phyloP scores from a whole-genome alignment of 768 basidiomycete species.

The Pulveroboletus sp. region DNA sequence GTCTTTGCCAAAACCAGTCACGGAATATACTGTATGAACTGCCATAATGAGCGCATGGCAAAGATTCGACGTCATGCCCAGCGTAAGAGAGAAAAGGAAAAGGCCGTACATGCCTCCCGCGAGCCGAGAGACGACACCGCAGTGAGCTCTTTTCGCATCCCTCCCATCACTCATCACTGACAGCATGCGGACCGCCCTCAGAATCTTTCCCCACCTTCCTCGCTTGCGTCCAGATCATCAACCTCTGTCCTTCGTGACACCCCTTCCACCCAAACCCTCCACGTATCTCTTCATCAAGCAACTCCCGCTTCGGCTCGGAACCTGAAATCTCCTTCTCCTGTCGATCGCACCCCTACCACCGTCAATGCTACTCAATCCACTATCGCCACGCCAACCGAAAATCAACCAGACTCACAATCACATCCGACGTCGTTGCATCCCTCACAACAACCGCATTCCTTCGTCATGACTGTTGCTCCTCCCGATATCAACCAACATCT shows the following conservation, averaged over 20 bases:
- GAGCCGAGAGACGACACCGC: conserved; percentile 33
- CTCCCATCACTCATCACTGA: background rate
- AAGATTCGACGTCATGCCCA: conserved; percentile 88
- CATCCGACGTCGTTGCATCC: conserved; percentile 14
- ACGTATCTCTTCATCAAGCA: conserved; percentile 8
- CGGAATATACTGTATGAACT: conserved; percentile 98
- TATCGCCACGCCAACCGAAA: conserved; percentile 20
- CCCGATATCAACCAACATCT: conserved; percentile 22
- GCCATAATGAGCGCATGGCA: conserved; percentile 96
- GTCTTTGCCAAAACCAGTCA: conserved; percentile 98
- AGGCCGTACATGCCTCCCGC: conserved; percentile 28
- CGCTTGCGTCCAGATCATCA: conserved; percentile 22
- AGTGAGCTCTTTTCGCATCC: conserved; percentile 32
- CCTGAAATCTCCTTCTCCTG: conserved; percentile 12
- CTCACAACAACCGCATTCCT: conserved; percentile 31
- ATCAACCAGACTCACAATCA: conserved; percentile 5
- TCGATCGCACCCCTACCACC: conserved; percentile 4
- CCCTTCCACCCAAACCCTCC: conserved; percentile 22
- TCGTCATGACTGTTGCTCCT: conserved; percentile 42
- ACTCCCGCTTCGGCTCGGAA: conserved; percentile 2
- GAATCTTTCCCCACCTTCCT: conserved; percentile 3
- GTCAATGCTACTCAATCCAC: background rate
- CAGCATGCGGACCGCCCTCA: conserved; percentile 11
- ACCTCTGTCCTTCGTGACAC: conserved; percentile 20
- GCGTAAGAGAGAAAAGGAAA: conserved; percentile 70